Conservation (phyloP, 257 asterid species). For the Nicotiana noctiflora region DNA sequence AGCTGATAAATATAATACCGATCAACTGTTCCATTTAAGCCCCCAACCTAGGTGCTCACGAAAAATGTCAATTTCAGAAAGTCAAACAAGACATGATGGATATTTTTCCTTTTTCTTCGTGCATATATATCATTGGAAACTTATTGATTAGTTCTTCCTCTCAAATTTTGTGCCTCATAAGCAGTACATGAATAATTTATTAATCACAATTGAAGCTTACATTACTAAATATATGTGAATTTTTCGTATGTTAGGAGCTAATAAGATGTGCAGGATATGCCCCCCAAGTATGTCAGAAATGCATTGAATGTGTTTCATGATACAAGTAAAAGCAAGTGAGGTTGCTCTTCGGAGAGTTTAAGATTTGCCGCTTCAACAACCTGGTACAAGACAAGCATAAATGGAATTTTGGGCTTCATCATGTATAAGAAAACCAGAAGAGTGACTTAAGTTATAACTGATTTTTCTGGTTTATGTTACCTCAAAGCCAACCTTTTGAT, state of each 20-base stretch:
- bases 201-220: neutral
- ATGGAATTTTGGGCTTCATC: neutral
- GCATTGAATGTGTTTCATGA: conserved; percentile 10
- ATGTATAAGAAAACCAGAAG: neutral
- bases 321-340: conserved; percentile 31
- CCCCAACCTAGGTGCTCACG: too few species aligned
- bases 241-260: neutral
- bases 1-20: too few species aligned
- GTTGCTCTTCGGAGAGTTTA: conserved; percentile 22
- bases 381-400: conserved; percentile 23
- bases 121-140: neutral
- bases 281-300: neutral
- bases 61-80: too few species aligned
- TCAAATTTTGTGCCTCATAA: neutral
- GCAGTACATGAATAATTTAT: neutral
- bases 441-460: neutral
- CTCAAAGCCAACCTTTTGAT: conserved; percentile 57
- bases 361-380: conserved; percentile 39
- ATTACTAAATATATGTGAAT: neutral
- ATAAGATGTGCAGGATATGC: neutral
- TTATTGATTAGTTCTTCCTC: neutral
- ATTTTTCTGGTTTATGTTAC: conserved; percentile 18
- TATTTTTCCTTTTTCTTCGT: neutral
- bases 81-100: neutral
- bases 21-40: too few species aligned